A percentile compares a stretch with the other conserved stretches of the same genome.
These are phyloP conservation scores for Nemophila menziesii DNA, from an alignment of 257 asterid species.

Conservation along the genomic window DNA sequence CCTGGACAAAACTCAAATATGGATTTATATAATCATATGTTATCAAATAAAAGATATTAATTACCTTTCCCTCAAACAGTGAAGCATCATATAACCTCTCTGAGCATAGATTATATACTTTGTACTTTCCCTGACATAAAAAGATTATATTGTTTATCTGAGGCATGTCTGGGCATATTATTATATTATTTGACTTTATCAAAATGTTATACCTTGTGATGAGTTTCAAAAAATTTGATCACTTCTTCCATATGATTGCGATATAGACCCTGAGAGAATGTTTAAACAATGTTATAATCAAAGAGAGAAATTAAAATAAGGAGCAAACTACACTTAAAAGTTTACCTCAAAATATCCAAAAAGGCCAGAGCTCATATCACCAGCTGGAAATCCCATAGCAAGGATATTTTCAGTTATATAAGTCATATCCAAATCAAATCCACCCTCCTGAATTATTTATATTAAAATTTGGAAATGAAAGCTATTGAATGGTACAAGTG, in stretches of 20 bases:
- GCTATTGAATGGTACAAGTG: no score
- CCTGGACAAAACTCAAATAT: slow-evolving; percentile 37
- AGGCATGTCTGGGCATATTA: background rate
- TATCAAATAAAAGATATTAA: slow-evolving; percentile 3
- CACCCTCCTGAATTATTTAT: slow-evolving; percentile 61
- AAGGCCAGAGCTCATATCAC: slow-evolving; percentile 92
- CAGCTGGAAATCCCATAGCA: slow-evolving; percentile 99
- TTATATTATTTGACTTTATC: background rate
- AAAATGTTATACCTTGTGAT: slow-evolving; percentile 53
- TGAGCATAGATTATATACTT: slow-evolving; percentile 95
- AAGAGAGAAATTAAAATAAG: slow-evolving; percentile 8
- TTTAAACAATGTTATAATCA: slow-evolving; percentile 13
- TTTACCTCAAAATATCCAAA: slow-evolving; percentile 93
- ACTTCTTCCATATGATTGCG: slow-evolving; percentile 99
- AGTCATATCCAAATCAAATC: slow-evolving; percentile 97
- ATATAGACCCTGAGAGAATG: slow-evolving; percentile 61
- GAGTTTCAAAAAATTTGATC: slow-evolving; percentile 89
- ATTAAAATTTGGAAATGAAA: slow-evolving; percentile 2
- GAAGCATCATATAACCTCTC: slow-evolving; percentile 95
- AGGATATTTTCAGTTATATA: slow-evolving; percentile 88
- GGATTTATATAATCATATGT: background rate
- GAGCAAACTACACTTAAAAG: slow-evolving; percentile 6
- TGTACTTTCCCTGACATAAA: slow-evolving; percentile 70
- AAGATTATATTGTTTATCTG: no score
- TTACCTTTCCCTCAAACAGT: slow-evolving; percentile 94